Conservation (phyloP, 805 yeast genomes). For the Priceomyces fermenticarens region DNA sequence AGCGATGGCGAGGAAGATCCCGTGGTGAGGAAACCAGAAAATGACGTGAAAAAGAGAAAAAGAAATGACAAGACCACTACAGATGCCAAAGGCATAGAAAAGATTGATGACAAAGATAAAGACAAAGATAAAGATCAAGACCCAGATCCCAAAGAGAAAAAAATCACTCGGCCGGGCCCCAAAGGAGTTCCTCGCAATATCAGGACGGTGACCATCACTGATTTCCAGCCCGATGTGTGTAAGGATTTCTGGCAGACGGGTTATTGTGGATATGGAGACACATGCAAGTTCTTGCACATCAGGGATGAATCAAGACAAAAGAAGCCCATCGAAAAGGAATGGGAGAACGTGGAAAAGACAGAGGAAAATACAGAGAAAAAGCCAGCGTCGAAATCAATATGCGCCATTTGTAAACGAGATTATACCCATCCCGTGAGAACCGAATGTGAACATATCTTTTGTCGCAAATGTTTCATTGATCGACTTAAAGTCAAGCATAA, state of each 20-base stretch:
- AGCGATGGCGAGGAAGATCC: slow-evolving; percentile 3
- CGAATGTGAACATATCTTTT: slow-evolving; percentile 60
- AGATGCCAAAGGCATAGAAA: not conserved
- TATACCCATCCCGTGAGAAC: slow-evolving; percentile 58
- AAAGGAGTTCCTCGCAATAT: slow-evolving; percentile 35
- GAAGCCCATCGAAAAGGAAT: slow-evolving; percentile 62
- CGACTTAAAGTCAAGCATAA: slow-evolving; percentile 39
- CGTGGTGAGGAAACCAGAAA: not conserved
- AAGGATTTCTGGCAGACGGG: slow-evolving; percentile 91
- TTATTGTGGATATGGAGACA: slow-evolving; percentile 95
- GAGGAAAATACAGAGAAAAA: slow-evolving; percentile 46
- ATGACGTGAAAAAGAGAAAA: slow-evolving; percentile 7
- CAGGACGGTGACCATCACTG: slow-evolving; percentile 66
- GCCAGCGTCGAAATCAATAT: slow-evolving; percentile 13
- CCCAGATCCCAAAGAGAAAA: too few relatives aligned
- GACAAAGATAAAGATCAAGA: too few relatives aligned
- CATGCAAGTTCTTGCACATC: slow-evolving; percentile 90
- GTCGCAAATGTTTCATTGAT: slow-evolving; percentile 56
- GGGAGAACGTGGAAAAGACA: slow-evolving; percentile 50
- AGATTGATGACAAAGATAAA: not conserved
- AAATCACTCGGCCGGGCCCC: too few relatives aligned
- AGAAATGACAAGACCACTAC: not conserved
- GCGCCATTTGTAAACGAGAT: slow-evolving; percentile 57
- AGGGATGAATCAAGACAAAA: slow-evolving; percentile 80
- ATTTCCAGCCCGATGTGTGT: slow-evolving; percentile 91